Evolutionary conservation across 78 protist genomes (phyloP).

Genomic region (Ministeria vibrans): DNA sequence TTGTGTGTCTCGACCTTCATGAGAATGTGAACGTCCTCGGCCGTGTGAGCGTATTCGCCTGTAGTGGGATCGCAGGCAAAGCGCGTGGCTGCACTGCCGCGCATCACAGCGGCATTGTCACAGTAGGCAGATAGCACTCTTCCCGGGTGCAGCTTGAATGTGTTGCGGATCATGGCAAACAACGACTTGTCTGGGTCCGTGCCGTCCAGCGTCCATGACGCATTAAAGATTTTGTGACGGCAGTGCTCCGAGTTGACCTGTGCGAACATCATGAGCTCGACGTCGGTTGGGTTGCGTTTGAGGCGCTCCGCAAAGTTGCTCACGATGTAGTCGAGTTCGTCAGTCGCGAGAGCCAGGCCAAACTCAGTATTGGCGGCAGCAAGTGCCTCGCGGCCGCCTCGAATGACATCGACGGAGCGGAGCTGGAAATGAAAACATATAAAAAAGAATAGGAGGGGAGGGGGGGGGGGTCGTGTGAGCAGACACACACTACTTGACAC

Average conservation of each 20-base stretch:
- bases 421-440: no score
- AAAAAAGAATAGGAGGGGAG: no score
- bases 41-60: neutral
- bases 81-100: neutral
- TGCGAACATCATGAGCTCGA: slow-evolving; percentile 82
- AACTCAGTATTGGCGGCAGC: neutral
- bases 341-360: slow-evolving; percentile 75
- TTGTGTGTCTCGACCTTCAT: slow-evolving; percentile 95
- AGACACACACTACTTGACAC: no score
- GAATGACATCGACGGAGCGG: slow-evolving; percentile 34
- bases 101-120: slow-evolving; percentile 82
- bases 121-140: slow-evolving; percentile 66
- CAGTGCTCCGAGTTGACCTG: slow-evolving; percentile 50
- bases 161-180: slow-evolving; percentile 48
- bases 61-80: neutral
- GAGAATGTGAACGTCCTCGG: slow-evolving; percentile 39
- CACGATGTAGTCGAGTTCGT: slow-evolving; percentile 64
- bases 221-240: slow-evolving; percentile 78
- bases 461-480: no score
- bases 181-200: slow-evolving; percentile 38
- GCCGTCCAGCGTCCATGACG: slow-evolving; percentile 64
- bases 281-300: slow-evolving; percentile 78
- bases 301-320: slow-evolving; percentile 48
- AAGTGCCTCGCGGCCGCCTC: slow-evolving; percentile 3
- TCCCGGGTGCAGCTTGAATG: slow-evolving; percentile 2